Percentiles rank a stretch among this genome's conserved stretches.
Conservation (phyloP, 257 asterid species). For the Petunia axillaris region DNA sequence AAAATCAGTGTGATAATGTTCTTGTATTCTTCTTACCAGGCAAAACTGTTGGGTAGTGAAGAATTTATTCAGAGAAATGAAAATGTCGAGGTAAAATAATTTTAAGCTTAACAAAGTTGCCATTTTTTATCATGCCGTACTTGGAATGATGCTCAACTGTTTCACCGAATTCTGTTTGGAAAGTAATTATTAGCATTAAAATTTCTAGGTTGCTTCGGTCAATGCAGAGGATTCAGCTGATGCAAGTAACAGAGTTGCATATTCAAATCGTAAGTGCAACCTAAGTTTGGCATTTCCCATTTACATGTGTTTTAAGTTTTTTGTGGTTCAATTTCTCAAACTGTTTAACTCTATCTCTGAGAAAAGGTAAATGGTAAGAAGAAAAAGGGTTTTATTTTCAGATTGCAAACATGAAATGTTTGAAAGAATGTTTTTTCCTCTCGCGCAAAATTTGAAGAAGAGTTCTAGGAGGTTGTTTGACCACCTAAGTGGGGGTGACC, state of each 20-base stretch:
- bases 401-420: neutral
- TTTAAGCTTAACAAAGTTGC: neutral
- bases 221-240: constrained; percentile 35
- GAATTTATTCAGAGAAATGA: constrained; percentile 28
- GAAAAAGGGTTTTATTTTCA: neutral
- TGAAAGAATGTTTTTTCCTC: neutral
- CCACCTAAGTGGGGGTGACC: neutral
- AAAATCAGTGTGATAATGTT: neutral
- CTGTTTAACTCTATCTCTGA: neutral
- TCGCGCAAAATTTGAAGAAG: neutral
- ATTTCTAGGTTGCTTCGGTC: constrained; percentile 31
- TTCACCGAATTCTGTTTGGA: neutral
- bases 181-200: neutral
- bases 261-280: neutral
- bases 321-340: neutral
- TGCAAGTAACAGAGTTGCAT: constrained; percentile 21
- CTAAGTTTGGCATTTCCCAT: neutral
- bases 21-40: constrained; percentile 34
- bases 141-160: neutral
- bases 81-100: constrained; percentile 43
- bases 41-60: constrained; percentile 49
- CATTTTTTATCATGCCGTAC: neutral
- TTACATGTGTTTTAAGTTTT: neutral
- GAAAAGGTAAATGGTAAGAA: neutral
- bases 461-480: neutral